These are phyloP conservation scores for Phylloporus rhodoxanthus DNA, from an alignment of 768 basidiomycete species.

Conservation along the genomic window DNA sequence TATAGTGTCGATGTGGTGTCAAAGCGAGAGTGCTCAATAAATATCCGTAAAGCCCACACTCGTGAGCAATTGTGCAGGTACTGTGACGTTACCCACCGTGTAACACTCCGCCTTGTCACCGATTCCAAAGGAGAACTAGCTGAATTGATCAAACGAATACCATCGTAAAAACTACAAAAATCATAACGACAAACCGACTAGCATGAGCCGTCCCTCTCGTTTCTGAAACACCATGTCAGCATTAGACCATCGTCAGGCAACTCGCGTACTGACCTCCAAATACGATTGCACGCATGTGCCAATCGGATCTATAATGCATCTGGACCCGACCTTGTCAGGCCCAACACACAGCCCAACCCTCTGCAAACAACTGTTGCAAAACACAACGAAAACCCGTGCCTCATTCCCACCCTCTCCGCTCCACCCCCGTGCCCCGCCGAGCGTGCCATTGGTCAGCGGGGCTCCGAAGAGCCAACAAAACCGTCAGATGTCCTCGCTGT, in stretches of 20 bases:
- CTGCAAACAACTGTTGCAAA: slow-evolving; percentile 2
- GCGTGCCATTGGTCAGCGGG: slow-evolving; percentile 57
- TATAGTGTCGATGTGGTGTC: slow-evolving; percentile 8
- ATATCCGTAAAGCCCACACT: slow-evolving; percentile 21
- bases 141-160: slow-evolving; percentile 25
- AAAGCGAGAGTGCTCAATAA: slow-evolving; percentile 20
- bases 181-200: slow-evolving; percentile 15
- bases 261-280: slow-evolving; percentile 17
- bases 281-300: slow-evolving; percentile 11
- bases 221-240: slow-evolving; percentile 9
- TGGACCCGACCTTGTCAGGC: slow-evolving; percentile 9
- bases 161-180: slow-evolving; percentile 26
- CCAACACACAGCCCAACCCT: slow-evolving; percentile 1
- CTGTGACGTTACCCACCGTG: slow-evolving; percentile 31
- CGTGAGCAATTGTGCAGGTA: slow-evolving; percentile 6
- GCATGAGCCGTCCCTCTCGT: slow-evolving; percentile 10
- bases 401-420: slow-evolving; percentile 3
- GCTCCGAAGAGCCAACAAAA: slow-evolving; percentile 83
- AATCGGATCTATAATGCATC: slow-evolving; percentile 11
- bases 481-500: slow-evolving; percentile 76
- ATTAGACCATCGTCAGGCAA: neutral
- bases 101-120: slow-evolving; percentile 15
- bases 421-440: slow-evolving; percentile 52
- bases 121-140: neutral
- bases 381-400: slow-evolving; percentile 1